Base-by-base conservation (phyloP, 768 basidiomycete genomes). In the Rhodotorula paludigena region DNA sequence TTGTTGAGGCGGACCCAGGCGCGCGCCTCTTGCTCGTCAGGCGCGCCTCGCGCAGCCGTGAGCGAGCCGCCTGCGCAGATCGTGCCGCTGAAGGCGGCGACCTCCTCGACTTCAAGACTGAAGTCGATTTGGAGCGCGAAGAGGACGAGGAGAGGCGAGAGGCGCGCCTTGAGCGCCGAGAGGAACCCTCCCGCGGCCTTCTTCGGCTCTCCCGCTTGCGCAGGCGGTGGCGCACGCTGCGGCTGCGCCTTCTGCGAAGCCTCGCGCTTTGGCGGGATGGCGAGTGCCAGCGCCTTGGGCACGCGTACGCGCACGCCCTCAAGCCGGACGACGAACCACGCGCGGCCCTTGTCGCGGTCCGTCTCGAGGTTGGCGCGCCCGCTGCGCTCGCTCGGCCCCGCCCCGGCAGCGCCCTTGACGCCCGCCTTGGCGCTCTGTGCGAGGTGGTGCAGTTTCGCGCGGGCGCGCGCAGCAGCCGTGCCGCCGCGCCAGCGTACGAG, bases 241-340 rank as follows among this genome's bases (percentile, higher is more conserved):
- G n/a, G n/a, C n/a, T n/a, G n/a, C n/a, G n/a, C n/a, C n/a, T n/a
- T n/a, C n/a, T n/a, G n/a, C n/a, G n/a, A n/a, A n/a, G n/a, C 11
- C 47, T 30, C 25, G 48, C 14, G 32, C 14, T 18, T 36, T 11
- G 36, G 35, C 30, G 3, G 57, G 36, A 1, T 51, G 42, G 11
- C 35, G 23, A 6, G 38, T 23, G 23, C 32, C 16, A 20, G 54
- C 0, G 25, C 42, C n/a, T 10, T 6, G 38, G 56, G n/a, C 5
- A 49, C 47, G 6, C 8, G 14, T 28, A 64, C 63, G 30, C 2
- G 21, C 36, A 56, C 47, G 33, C 33, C 61, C 35, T 62, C 52
- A 11, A 62, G 18, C 28, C 45, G 53, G 23, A 72, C 49, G 11
- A 64, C 63, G 38, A 66, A 25, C 71, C 71, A 72, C 6, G 51